Evolutionary conservation across 148 eudicot genomes (phyloP).

Genomic region (Fagopyrum homotropicum): DNA sequence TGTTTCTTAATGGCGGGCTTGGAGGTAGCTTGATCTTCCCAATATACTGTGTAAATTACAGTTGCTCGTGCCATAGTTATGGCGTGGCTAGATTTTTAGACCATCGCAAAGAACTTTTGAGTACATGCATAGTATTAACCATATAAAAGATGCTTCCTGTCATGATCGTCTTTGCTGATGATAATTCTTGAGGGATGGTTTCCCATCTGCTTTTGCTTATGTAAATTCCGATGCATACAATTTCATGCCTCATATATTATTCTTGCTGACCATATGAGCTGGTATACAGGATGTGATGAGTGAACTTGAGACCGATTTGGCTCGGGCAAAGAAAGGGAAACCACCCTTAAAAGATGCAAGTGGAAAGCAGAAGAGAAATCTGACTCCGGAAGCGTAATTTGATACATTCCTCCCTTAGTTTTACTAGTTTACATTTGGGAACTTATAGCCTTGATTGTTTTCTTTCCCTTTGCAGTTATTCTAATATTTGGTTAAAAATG

Average conservation of each 20-base stretch:
- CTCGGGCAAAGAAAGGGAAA: constrained; percentile 83
- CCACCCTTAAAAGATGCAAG: constrained; percentile 60
- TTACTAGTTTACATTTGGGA: neutral
- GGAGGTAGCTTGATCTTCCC: no score
- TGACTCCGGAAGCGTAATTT: constrained; percentile 76
- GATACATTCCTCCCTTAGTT: neutral
- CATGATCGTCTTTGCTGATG: no score
- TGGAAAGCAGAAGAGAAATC: constrained; percentile 74
- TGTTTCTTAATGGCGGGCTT: neutral
- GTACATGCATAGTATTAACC: neutral
- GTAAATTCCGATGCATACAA: neutral
- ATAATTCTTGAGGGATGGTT: no score
- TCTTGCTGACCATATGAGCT: constrained; percentile 2
- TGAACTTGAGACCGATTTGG: constrained; percentile 65
- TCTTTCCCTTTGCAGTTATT: neutral
- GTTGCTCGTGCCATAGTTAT: neutral
- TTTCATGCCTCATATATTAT: neutral
- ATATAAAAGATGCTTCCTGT: no score
- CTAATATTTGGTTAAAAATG: neutral
- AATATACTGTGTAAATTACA: no score
- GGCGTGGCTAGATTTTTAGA: neutral
- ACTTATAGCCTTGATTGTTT: neutral
- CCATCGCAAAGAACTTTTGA: neutral
- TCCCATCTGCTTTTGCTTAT: neutral
- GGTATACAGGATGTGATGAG: constrained; percentile 43